Evolutionary conservation across 371 early-diverging fungal genomes (phyloP), one percentile per base, ranked within the genome.

Genomic region (Coemansia sp.): DNA sequence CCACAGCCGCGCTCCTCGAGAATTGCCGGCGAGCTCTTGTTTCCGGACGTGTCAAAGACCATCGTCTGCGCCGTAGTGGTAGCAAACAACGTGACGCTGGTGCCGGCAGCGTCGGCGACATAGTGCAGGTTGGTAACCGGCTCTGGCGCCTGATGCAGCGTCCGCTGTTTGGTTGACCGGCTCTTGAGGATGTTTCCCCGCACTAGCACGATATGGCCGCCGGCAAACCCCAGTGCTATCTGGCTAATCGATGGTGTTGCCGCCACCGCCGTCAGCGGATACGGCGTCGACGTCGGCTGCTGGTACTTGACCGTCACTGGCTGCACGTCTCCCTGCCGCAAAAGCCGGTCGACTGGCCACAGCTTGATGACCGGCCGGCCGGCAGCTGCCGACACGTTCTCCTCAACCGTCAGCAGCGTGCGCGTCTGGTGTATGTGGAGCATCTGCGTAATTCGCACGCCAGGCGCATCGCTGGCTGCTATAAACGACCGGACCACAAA

Each of bases 1-100:
- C 85, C 90, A 61, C 91, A 89, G 0, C 94, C 94, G 55, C 90
- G 90, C 57, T 92, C 88, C 56, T 95, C 96, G 41, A 94, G 79
- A 12, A 88, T 80, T 0, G 77, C 81, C 85, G 91, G 81, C 2
- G 62, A 59, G 63, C 59, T 58, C 42, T 51, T 63, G 26, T 52
- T 41, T 33, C 53, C 45, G 1, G 76, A 53, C 3, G 68, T 65
- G 61, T 68, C 68, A 55, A 65, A 66, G 1, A 58, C 65, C 54
- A 80, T 60, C 12, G 68, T 79, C 57, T 76, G 76, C 2, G 69
- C 76, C 2, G 77, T 78, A 4, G 77, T 76, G 9, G 77, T 79
- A 2, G 69, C 75, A 60, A 65, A 80, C 20, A 79, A 65, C n/a
- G 75, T 66, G n/a, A 47, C 52, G 8, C 20, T 34, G 14, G 55